Evolutionary conservation across 148 eudicot genomes (phyloP).

Genomic region (Rhododendron griersonianum): DNA sequence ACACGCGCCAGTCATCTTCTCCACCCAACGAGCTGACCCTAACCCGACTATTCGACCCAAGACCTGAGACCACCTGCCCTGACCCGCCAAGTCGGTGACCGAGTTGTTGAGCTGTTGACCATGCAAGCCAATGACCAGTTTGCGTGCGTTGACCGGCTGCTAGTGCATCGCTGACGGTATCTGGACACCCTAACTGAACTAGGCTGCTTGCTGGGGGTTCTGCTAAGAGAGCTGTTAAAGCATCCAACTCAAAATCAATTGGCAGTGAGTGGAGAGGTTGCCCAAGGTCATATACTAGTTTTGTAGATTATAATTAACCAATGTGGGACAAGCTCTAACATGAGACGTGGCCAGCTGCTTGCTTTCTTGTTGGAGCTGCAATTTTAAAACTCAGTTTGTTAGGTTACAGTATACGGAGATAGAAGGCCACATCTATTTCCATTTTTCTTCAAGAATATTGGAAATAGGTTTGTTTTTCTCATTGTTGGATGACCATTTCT

Average conservation of each 20-base stretch:
- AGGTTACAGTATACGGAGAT: conserved; percentile 1
- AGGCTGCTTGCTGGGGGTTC: neutral
- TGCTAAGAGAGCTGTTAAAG: neutral
- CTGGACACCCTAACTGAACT: neutral
- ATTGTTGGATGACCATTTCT: neutral
- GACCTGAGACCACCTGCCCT: neutral
- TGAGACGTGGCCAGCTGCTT: neutral
- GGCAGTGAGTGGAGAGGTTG: neutral
- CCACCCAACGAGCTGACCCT: neutral
- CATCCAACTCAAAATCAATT: neutral
- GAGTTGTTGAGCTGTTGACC: neutral
- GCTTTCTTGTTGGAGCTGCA: neutral
- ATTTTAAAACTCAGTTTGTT: neutral
- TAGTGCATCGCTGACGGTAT: neutral
- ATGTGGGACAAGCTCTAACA: neutral
- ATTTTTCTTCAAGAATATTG: neutral
- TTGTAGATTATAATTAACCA: neutral
- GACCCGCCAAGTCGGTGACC: neutral
- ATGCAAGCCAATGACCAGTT: neutral
- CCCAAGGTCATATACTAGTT: neutral
- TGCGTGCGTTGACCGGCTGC: neutral
- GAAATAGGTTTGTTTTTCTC: neutral
- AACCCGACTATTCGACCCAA: neutral
- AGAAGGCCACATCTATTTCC: neutral
- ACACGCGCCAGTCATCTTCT: neutral